phyloP scores from a whole-genome alignment of 208 protist genomes.

The Phytomonas sp. region DNA sequence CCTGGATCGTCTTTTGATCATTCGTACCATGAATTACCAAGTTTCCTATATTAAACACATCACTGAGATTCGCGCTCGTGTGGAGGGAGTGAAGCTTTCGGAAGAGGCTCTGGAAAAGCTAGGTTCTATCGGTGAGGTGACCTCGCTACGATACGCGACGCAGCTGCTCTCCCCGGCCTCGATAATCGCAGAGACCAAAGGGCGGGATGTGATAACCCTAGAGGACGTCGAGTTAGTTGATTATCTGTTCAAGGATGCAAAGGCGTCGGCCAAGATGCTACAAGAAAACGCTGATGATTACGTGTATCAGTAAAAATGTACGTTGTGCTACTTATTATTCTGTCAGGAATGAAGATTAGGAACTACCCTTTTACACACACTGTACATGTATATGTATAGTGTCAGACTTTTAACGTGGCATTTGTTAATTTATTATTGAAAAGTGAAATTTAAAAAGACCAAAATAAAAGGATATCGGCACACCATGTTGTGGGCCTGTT shows the following conservation, averaged over 20 bases:
- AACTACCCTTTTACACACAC: too few species aligned
- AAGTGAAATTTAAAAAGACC: too few species aligned
- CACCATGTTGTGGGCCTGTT: too few species aligned
- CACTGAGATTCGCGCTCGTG: conserved; percentile 91
- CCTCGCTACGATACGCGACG: conserved; percentile 96
- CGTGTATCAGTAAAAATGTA: conserved; percentile 75
- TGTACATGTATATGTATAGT: conserved; percentile 3
- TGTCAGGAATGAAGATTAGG: too few species aligned
- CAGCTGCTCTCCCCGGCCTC: conserved; percentile 97
- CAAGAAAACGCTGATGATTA: conserved; percentile 85
- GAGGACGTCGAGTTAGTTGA: conserved; percentile 93
- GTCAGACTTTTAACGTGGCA: background rate
- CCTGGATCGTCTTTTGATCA: conserved; percentile 99
- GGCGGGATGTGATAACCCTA: conserved; percentile 82
- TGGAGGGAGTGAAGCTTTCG: conserved; percentile 93
- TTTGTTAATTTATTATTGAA: background rate
- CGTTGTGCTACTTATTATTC: too few species aligned
- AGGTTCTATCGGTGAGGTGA: conserved; percentile 86
- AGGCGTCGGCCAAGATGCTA: conserved; percentile 88
- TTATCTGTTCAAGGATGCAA: conserved; percentile 97
- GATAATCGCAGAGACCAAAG: conserved; percentile 94
- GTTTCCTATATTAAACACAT: conserved; percentile 95
- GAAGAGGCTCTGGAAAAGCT: conserved; percentile 89
- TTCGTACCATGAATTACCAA: conserved; percentile 96
- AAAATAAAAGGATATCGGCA: too few species aligned